phyloP scores from a whole-genome alignment of 75 land plant genomes.

The Adiantum capillusveneris region DNA sequence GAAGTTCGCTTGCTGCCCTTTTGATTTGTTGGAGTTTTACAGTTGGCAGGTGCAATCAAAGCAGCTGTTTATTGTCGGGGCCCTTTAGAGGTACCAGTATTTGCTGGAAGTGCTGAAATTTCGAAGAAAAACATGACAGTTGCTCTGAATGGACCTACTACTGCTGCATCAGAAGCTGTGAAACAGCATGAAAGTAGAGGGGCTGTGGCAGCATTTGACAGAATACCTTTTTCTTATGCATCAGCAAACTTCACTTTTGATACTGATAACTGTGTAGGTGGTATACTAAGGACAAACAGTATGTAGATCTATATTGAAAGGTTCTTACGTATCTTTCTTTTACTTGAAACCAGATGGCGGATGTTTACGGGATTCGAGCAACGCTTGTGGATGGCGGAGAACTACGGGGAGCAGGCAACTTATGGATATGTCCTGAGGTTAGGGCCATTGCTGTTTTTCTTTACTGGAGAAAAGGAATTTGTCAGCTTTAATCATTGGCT shows the following conservation, averaged over 20 bases:
- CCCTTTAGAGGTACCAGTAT: conserved; percentile 83
- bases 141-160: conserved; percentile 29
- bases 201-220: conserved; percentile 94
- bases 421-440: conserved; percentile 99
- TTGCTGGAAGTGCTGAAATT: conserved; percentile 86
- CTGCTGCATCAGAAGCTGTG: conserved; percentile 64
- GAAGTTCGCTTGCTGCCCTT: too few species aligned
- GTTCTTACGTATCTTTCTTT: too few species aligned
- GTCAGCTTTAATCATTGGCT: too few species aligned
- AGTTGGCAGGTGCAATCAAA: conserved; percentile 93
- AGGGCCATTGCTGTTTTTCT: neutral
- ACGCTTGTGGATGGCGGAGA: conserved; percentile 96
- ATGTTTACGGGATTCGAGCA: conserved; percentile 87
- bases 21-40: conserved; percentile 1
- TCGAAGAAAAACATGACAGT: conserved; percentile 40
- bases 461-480: too few species aligned
- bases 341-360: conserved; percentile 55
- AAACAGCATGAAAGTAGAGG: conserved; percentile 51
- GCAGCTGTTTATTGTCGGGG: conserved; percentile 97
- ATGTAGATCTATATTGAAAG: too few species aligned
- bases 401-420: conserved; percentile 94
- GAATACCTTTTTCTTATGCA: conserved; percentile 70
- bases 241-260: conserved; percentile 92
- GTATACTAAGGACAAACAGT: too few species aligned
- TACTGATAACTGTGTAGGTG: conserved; percentile 88